Evolutionary conservation across 2,329 filamentous ascomycete species (phyloP).

Genomic region (Cercospora janseana): DNA sequence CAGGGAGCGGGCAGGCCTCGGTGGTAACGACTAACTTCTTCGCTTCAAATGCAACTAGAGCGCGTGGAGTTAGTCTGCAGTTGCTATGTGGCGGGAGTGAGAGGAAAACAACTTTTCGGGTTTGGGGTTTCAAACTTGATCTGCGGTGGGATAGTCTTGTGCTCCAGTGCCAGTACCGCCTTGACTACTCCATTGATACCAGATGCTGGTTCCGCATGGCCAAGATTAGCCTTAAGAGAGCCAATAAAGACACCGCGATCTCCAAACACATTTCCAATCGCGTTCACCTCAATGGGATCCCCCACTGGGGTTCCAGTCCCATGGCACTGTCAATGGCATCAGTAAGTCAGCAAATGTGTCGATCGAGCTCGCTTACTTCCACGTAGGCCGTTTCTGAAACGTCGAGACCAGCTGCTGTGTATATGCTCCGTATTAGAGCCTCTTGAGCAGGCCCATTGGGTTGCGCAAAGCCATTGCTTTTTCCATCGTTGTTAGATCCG

Average conservation of each 20-base stretch:
- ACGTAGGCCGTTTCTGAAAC: conserved; percentile 16
- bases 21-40: conserved; percentile 16
- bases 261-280: conserved; percentile 15
- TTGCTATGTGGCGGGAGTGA: no score
- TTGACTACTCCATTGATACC: conserved; percentile 21
- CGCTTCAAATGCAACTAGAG: conserved; percentile 13
- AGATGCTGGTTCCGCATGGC: conserved; percentile 19
- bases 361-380: no score
- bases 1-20: conserved; percentile 32
- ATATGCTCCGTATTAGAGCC: conserved; percentile 38
- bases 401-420: conserved; percentile 37
- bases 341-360: no score
- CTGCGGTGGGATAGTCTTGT: conserved; percentile 30
- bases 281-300: conserved; percentile 24
- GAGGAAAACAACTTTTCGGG: no score
- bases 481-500: conserved; percentile 42
- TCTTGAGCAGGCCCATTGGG: conserved; percentile 39
- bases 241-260: conserved; percentile 5
- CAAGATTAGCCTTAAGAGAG: conserved; percentile 19
- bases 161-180: conserved; percentile 27
- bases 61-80: no score
- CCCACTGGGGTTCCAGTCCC: conserved; percentile 29
- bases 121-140: conserved; percentile 29
- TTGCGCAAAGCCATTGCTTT: conserved; percentile 13
- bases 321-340: no score